These are phyloP conservation scores for Pulicaria dysenterica DNA, from an alignment of 129 eudicot species.

Conservation along the genomic window DNA sequence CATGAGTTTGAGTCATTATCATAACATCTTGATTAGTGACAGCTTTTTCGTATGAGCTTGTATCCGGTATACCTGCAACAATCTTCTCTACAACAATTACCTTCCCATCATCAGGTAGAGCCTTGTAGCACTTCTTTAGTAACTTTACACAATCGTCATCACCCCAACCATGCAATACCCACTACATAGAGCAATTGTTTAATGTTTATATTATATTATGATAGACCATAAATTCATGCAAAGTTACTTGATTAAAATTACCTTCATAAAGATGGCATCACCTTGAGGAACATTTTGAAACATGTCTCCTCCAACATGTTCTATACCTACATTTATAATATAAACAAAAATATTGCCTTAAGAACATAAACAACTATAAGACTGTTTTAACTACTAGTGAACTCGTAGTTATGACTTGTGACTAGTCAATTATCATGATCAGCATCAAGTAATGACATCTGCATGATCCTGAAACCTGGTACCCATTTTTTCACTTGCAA, in stretches of 20 bases:
- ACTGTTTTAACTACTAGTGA: too few species aligned
- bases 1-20: constrained; percentile 39
- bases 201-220: not conserved
- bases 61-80: constrained; percentile 30
- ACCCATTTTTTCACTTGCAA: too few species aligned
- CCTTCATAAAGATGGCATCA: constrained; percentile 58
- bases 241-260: not conserved
- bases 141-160: constrained; percentile 43
- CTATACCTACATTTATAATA: constrained; percentile 26
- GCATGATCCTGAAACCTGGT: too few species aligned
- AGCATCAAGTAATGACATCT: too few species aligned
- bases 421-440: too few species aligned
- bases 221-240: not conserved
- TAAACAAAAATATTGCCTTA: not conserved
- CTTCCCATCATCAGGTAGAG: constrained; percentile 50
- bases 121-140: constrained; percentile 50
- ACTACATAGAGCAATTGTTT: constrained; percentile 15
- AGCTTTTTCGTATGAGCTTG: not conserved
- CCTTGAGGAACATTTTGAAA: constrained; percentile 46
- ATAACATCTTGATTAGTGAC: constrained; percentile 19
- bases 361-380: not conserved
- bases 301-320: constrained; percentile 53
- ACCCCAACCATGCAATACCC: constrained; percentile 66
- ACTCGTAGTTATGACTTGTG: too few species aligned
- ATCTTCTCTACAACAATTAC: constrained; percentile 43